Evolutionary conservation across 345 rosid genomes (phyloP).

Genomic region (Brassica nigra): DNA sequence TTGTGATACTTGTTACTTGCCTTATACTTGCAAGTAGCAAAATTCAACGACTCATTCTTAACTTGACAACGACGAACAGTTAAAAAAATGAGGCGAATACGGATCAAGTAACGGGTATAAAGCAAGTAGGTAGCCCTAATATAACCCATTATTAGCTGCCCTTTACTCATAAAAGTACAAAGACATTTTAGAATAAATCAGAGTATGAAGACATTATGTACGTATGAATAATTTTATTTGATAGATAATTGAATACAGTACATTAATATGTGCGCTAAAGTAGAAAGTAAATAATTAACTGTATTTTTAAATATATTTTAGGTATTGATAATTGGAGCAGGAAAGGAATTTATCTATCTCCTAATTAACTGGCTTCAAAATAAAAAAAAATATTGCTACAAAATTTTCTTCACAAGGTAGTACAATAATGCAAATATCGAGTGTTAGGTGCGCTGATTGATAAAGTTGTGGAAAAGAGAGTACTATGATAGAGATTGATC

Average conservation of each 20-base stretch:
- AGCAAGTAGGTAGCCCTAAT: no score
- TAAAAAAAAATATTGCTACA: background rate
- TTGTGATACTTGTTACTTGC: no score
- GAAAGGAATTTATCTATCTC: background rate
- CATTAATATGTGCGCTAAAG: background rate
- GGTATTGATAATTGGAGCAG: background rate
- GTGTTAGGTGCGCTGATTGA: constrained; percentile 37
- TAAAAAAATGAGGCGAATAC: no score
- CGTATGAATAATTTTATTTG: constrained; percentile 7
- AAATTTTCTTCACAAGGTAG: constrained; percentile 5
- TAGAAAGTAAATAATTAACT: background rate
- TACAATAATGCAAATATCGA: constrained; percentile 39
- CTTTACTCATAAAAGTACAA: constrained; percentile 22
- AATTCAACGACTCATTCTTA: no score
- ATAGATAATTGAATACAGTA: background rate
- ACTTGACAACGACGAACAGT: no score
- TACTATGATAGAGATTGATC: constrained; percentile 20
- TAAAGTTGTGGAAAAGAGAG: constrained; percentile 13
- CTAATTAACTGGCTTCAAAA: background rate
- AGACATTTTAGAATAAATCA: constrained; percentile 4
- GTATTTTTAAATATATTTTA: background rate
- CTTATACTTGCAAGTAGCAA: no score
- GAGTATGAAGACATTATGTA: background rate
- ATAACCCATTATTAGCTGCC: constrained; percentile 17
- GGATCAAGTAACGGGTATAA: no score